A percentile compares a stretch with the other conserved stretches of the same genome.
These are phyloP conservation scores for Aeminium ludgeri DNA, from an alignment of 495 filamentous ascomycete species.

Conservation along the genomic window DNA sequence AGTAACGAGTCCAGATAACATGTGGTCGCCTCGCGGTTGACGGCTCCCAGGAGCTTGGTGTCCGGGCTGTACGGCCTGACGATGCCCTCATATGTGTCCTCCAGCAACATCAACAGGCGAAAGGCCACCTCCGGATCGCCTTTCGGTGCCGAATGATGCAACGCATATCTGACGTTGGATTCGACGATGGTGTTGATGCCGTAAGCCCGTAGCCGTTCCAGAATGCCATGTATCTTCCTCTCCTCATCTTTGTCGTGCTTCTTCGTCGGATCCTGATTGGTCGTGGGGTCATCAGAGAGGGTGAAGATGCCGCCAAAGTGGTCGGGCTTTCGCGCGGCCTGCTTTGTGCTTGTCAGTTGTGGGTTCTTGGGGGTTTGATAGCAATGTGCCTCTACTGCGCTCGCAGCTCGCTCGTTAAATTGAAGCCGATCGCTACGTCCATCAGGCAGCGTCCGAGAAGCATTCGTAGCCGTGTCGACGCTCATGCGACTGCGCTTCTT, in stretches of 20 bases:
- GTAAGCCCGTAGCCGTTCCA: conserved; percentile 32
- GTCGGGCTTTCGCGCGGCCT: conserved; percentile 10
- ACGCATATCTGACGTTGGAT: conserved; percentile 52
- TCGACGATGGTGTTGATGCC: conserved; percentile 40
- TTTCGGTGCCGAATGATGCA: conserved; percentile 44
- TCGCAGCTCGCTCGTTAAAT: no score
- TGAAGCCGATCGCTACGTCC: no score
- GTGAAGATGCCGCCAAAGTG: conserved; percentile 34
- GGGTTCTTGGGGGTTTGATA: no score
- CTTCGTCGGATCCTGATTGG: conserved; percentile 31
- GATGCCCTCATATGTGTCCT: conserved; percentile 66
- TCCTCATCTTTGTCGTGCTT: conserved; percentile 38
- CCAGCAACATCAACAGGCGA: conserved; percentile 54
- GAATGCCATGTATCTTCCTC: conserved; percentile 38
- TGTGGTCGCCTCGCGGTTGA: conserved; percentile 70
- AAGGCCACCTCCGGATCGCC: conserved; percentile 60
- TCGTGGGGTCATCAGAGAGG: no score
- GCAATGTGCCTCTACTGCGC: no score
- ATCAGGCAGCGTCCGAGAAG: no score
- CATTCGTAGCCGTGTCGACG: no score
- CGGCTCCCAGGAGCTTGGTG: conserved; percentile 63
- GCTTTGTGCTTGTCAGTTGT: conserved; percentile 2
- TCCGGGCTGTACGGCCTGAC: conserved; percentile 54
- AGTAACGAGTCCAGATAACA: conserved; percentile 87
- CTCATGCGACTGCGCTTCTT: no score